A percentile compares a stretch with the other conserved stretches of the same genome.
Evolutionary conservation across 169 alveolate genomes (phyloP).

Genomic region (Eimeria tenella): DNA sequence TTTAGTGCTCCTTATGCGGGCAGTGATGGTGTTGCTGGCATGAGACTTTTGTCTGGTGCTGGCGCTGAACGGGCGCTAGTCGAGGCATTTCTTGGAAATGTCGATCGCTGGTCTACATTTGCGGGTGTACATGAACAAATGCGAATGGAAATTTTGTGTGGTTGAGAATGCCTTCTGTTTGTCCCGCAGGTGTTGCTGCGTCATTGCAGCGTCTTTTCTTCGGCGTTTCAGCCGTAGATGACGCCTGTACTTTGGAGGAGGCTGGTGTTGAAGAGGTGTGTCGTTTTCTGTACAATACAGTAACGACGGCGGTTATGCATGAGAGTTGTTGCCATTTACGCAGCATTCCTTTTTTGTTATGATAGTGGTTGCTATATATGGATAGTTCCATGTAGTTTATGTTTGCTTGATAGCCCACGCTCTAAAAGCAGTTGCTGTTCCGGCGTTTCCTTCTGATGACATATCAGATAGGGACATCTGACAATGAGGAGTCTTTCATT

Average conservation of each 20-base stretch:
- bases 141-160: too few relatives aligned
- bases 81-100: too few relatives aligned
- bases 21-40: too few relatives aligned
- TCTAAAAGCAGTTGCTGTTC: not conserved
- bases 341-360: not conserved
- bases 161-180: not conserved
- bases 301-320: not conserved
- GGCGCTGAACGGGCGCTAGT: too few relatives aligned
- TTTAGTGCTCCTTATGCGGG: too few relatives aligned
- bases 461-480: constrained; percentile 76
- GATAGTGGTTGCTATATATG: not conserved
- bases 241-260: constrained; percentile 76
- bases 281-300: not conserved
- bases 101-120: too few relatives aligned
- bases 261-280: constrained; percentile 78
- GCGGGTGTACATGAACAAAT: too few relatives aligned
- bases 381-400: not conserved
- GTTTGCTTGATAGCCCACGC: too few relatives aligned
- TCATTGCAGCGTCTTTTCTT: constrained; percentile 75
- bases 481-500: constrained; percentile 59
- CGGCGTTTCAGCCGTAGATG: constrained; percentile 76
- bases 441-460: constrained; percentile 36
- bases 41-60: too few relatives aligned
- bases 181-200: constrained; percentile 77
- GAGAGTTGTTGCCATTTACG: too few relatives aligned